Evolutionary conservation across 805 yeast genomes (phyloP), one percentile per base, ranked within the genome.

Genomic region (Metschnikowia colocasiae): DNA sequence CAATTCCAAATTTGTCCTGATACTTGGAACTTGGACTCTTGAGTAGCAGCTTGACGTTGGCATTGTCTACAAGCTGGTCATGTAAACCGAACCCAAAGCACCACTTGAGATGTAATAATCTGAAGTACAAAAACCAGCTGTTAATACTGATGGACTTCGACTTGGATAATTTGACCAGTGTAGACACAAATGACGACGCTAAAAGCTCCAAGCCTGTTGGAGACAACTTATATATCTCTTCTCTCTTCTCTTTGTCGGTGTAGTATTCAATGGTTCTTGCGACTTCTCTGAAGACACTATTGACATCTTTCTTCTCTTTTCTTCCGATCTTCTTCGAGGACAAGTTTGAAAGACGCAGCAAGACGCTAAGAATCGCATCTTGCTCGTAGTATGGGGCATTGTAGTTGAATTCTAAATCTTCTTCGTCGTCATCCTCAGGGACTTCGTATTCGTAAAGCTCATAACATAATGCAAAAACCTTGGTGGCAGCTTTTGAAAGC

Each of bases 231-330:
- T 67, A 65, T 18, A 67, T 63, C 50, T 62, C 73, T 20, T 59
- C 68, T 62, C 68, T 59, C 40, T 51, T 64, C 50, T 52, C 67
- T 44, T 44, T 63, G 56, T 56, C 71, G 46, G 67, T 62, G 52
- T 73, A 75, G 15, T 59, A 58, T 43, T 68, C 70, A 9, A 82
- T 65, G 0, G 85, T 80, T 31, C 63, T 63, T 34, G 75, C 61
- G 16, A 82, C 79, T 49, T 83, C 85, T 57, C 82, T 71, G 61
- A 82, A 80, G 1, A 83, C 70, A 1, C 87, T 76, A 51, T 80
- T 79, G 22, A 79, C 69, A 32, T 77, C 81, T 49, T 75, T 76
- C 59, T 80, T 83, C 51, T 82, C 87, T 57, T 78, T 80, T 54
- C 84, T 84, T 23, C 83, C 76, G 3, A 81, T 59, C 44, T 73